phyloP scores from a whole-genome alignment of 306 rosid species.

The Ammopiptanthus mongolicus region DNA sequence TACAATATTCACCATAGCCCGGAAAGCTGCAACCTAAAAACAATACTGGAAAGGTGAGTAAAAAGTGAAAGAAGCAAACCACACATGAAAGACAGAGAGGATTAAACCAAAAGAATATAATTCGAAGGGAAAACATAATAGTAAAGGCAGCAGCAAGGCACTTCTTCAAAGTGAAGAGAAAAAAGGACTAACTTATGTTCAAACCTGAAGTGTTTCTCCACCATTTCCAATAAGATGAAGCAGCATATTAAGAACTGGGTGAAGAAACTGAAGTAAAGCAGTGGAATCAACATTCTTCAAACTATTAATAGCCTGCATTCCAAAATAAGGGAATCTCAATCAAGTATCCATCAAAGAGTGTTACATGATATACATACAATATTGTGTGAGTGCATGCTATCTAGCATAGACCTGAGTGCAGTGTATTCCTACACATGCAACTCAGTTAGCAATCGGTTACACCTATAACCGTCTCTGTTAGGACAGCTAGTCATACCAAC shows the following conservation, averaged over 20 bases:
- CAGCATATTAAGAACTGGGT: conserved; percentile 94
- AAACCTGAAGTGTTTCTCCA: conserved; percentile 99
- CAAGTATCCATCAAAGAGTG: not conserved
- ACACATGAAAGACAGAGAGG: not conserved
- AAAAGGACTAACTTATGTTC: conserved; percentile 17
- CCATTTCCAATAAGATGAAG: conserved; percentile 99
- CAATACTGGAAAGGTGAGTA: conserved; percentile 19
- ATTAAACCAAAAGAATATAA: not conserved
- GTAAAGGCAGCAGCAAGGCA: not conserved
- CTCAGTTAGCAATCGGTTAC: too few relatives aligned
- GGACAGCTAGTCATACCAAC: too few relatives aligned
- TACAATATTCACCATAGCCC: conserved; percentile 98
- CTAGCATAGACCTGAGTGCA: too few relatives aligned
- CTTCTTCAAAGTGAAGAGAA: not conserved
- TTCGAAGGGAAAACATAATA: not conserved
- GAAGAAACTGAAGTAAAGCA: conserved; percentile 98
- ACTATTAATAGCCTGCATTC: conserved; percentile 91
- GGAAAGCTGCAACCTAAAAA: conserved; percentile 96
- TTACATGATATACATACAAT: not conserved
- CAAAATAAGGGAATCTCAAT: conserved; percentile 23
- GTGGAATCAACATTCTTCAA: conserved; percentile 99
- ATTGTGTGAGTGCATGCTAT: too few relatives aligned
- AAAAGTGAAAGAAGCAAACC: conserved; percentile 24
- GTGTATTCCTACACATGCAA: too few relatives aligned
- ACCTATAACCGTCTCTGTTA: too few relatives aligned